phyloP scores from a whole-genome alignment of 306 rosid species.

The Acacia acuminata region DNA sequence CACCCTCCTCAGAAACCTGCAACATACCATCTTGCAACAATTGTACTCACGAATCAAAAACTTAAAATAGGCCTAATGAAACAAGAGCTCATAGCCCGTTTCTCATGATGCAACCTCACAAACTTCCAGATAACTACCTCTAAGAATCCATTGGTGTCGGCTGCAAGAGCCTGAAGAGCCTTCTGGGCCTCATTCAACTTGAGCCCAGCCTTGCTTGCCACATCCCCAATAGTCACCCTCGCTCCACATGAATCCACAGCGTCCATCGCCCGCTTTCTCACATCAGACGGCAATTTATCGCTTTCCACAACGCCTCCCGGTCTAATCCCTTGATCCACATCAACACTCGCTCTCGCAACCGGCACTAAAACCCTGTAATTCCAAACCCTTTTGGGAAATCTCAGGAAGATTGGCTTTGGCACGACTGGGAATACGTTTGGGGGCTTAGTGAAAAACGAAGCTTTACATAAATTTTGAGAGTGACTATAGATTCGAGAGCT shows the following conservation, averaged over 20 bases:
- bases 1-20: conserved; percentile 97
- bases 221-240: conserved; percentile 88
- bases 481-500: conserved; percentile 35
- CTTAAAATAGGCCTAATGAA: conserved; percentile 25
- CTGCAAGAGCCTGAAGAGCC: conserved; percentile 88
- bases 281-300: conserved; percentile 70
- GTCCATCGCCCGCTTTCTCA: conserved; percentile 92
- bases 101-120: background rate
- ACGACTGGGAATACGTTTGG: conserved; percentile 21
- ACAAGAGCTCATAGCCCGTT: background rate
- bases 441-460: conserved; percentile 32
- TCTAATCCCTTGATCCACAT: conserved; percentile 48
- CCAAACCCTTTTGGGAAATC: conserved; percentile 33
- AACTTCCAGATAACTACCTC: conserved; percentile 53
- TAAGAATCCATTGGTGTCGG: conserved; percentile 85
- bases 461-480: conserved; percentile 31
- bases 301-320: conserved; percentile 79
- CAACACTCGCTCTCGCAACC: conserved; percentile 49
- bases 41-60: conserved; percentile 50
- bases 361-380: conserved; percentile 49
- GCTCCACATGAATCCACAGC: conserved; percentile 84
- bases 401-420: conserved; percentile 41
- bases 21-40: conserved; percentile 57
- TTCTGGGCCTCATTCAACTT: conserved; percentile 83
- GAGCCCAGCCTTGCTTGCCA: conserved; percentile 84